These are phyloP conservation scores for bread wheat (Triticum aestivum) DNA, from an alignment of 176 grass and related monocot genomes.

Conservation along the genomic window IWGSC_CS_RefSeq_v2.1 NC_057805.1:1293489-1293988, in stretches of 20 bases:
- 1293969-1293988: conserved; percentile 60
- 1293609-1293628: conserved; percentile 83
- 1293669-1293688: no score
- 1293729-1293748: conserved; percentile 50
- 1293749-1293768: conserved; percentile 81
- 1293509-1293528: conserved; percentile 37
- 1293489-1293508: conserved; percentile 3
- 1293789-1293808: conserved; percentile 64
- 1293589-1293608: conserved; percentile 80
- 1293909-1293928: conserved; percentile 68
- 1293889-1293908: conserved; percentile 78
- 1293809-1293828: conserved; percentile 43
- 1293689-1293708: background rate
- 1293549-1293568: conserved; percentile 76
- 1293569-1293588: conserved; percentile 69
- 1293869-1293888: conserved; percentile 70
- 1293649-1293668: no score
- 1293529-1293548: conserved; percentile 69
- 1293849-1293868: conserved; percentile 50
- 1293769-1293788: conserved; percentile 69
- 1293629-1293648: conserved; percentile 66
- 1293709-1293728: conserved; percentile 74
- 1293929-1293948: conserved; percentile 77
- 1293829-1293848: conserved; percentile 53
- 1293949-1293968: conserved; percentile 84